A percentile compares a stretch with the other conserved stretches of the same genome.
These are phyloP conservation scores for Flaveria sonorensis DNA, from an alignment of 129 eudicot species.

Conservation along the genomic window DNA sequence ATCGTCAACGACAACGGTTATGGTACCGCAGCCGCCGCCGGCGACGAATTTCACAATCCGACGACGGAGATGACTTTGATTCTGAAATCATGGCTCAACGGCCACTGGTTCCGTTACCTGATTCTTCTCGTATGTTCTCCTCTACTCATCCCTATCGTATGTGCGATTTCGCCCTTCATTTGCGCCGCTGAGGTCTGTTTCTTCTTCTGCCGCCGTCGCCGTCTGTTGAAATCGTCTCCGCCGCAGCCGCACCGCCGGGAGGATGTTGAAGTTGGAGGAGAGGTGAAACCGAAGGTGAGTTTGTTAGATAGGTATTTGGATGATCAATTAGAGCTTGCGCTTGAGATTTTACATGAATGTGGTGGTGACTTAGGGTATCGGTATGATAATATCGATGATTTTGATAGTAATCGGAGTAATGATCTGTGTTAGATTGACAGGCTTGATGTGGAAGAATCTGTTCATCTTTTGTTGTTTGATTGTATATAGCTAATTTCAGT, in stretches of 20 bases:
- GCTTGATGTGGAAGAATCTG: constrained; percentile 1
- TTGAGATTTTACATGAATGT: constrained; percentile 44
- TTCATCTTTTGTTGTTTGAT: constrained; percentile 13
- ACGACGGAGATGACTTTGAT: constrained; percentile 38
- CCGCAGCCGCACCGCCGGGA: constrained; percentile 17
- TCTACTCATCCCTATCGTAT: constrained; percentile 48
- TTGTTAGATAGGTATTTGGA: constrained; percentile 61
- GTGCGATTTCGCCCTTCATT: constrained; percentile 40
- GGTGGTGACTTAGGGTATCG: constrained; percentile 43
- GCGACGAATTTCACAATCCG: constrained; percentile 24
- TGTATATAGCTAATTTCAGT: constrained; percentile 23
- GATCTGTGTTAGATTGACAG: constrained; percentile 21
- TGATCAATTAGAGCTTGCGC: constrained; percentile 59
- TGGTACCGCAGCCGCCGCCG: constrained; percentile 23
- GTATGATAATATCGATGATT: constrained; percentile 35
- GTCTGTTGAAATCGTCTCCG: constrained; percentile 24
- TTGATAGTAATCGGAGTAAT: constrained; percentile 26
- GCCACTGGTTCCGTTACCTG: constrained; percentile 45
- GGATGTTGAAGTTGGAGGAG: constrained; percentile 29
- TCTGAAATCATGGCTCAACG: constrained; percentile 48
- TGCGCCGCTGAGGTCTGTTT: constrained; percentile 43
- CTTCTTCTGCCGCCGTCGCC: constrained; percentile 25
- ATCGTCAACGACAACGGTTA: constrained; percentile 25
- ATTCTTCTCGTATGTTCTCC: constrained; percentile 49
- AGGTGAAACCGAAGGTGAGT: constrained; percentile 27